Evolutionary conservation across 305 asterid species (phyloP), one percentile per base, ranked within the genome.

Genomic region (Striga hermonthica): DNA sequence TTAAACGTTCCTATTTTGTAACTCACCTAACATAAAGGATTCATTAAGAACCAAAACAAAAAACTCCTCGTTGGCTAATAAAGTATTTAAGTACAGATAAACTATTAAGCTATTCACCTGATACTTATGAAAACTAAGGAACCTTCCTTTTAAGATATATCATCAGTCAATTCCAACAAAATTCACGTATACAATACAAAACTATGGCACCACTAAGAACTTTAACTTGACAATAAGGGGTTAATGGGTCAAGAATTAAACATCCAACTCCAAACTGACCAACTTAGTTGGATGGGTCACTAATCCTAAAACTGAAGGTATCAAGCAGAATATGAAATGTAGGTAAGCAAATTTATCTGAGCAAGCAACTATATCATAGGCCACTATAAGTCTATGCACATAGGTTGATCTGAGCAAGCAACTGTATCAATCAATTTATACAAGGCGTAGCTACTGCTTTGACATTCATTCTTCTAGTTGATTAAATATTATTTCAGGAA

Each of bases 231-330:
- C 2, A 39, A 0, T 41, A 41, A 67, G 50, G 15, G 14, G 39
- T 14, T 47, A 45, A 44, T 9, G 47, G 38, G 65, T 56, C 55
- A 55, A 35, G 36, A 41, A 12, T 44, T 57, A 38, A 57, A 7
- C 64, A 40, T 65, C 47, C 50, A 6, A 59, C 62, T 72, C 64
- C 43, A 58, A 45, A 53, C 50, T 22, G 47, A 64, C 35, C 39
- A 61, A 45, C 34, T 34, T 54, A 60, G 62, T 53, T 28, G 57
- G 55, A 71, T 48, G 48, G 31, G 54, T 57, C 48, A 15, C 62
- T 56, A 11, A 44, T 40, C 48, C 9, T 54, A 50, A n/a, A 70
- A 43, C 43, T 15, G 54, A 62, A 34, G 47, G 60, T 56, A 44
- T 22, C 7, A 44, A 60, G 34, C 40, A 36, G 50, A 14, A 7